Evolutionary conservation across 768 basidiomycete genomes (phyloP).

Genomic region (Flagelloscypha sp.): DNA sequence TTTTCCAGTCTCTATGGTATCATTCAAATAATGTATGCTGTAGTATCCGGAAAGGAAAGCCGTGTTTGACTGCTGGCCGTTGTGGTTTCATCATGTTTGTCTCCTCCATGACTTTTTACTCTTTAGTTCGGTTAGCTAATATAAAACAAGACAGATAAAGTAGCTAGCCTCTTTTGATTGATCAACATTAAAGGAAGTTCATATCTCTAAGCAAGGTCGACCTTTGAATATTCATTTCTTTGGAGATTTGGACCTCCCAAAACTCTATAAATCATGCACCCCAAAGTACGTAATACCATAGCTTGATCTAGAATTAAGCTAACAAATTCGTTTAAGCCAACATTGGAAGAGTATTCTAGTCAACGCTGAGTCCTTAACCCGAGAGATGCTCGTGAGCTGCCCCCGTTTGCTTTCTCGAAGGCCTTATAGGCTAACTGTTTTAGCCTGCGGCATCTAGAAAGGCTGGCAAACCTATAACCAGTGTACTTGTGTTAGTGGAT

Average conservation of each 20-base stretch:
- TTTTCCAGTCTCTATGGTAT: background rate
- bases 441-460: conserved; percentile 52
- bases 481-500: conserved; percentile 59
- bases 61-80: conserved; percentile 70
- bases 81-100: conserved; percentile 44
- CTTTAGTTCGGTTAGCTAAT: conserved; percentile 3
- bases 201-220: conserved; percentile 70
- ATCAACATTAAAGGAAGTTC: no score
- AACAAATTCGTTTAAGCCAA: no score
- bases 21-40: background rate
- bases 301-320: no score
- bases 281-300: no score
- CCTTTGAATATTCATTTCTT: conserved; percentile 64
- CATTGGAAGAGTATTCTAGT: conserved; percentile 61
- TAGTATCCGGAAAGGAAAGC: conserved; percentile 65
- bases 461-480: conserved; percentile 41
- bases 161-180: no score
- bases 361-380: conserved; percentile 55
- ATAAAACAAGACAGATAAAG: conserved; percentile 81
- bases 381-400: conserved; percentile 43
- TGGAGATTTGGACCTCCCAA: conserved; percentile 48
- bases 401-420: no score
- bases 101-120: conserved; percentile 1
- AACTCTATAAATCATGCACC: conserved; percentile 47
- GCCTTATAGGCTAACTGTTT: background rate